Percentiles rank a stretch among this genome's conserved stretches.
These are phyloP conservation scores for Phaeosphaeria sp. DNA, from an alignment of 2,329 filamentous ascomycete genomes.

Conservation along the genomic window DNA sequence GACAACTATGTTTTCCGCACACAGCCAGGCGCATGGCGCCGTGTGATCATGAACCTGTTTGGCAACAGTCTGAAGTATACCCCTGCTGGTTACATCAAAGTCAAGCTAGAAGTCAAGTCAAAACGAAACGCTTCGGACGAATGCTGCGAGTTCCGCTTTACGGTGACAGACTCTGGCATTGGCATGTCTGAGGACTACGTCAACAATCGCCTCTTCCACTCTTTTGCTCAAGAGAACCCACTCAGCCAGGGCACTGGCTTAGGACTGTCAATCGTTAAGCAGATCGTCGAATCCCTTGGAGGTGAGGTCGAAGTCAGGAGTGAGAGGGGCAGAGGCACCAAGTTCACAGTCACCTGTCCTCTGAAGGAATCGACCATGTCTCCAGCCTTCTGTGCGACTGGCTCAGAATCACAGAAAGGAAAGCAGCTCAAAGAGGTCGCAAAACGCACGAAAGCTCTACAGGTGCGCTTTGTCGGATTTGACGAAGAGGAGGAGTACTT, in stretches of 20 bases:
- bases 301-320: constrained; percentile 48
- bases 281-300: constrained; percentile 46
- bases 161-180: constrained; percentile 48
- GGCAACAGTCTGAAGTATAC: constrained; percentile 52
- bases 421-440: constrained; percentile 26
- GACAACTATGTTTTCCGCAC: constrained; percentile 47
- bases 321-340: constrained; percentile 44
- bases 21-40: constrained; percentile 48
- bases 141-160: constrained; percentile 38
- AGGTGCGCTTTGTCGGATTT: constrained; percentile 42
- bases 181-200: constrained; percentile 51
- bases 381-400: constrained; percentile 30
- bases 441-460: constrained; percentile 40
- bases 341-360: constrained; percentile 46
- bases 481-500: constrained; percentile 43
- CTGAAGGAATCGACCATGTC: constrained; percentile 41
- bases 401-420: constrained; percentile 31
- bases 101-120: constrained; percentile 43
- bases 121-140: constrained; percentile 28
- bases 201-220: constrained; percentile 45
- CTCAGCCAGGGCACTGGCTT: constrained; percentile 49
- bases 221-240: constrained; percentile 50
- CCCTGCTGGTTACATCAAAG: constrained; percentile 43
- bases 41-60: constrained; percentile 50
- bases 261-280: constrained; percentile 49